These are phyloP conservation scores for Fusarium secorum DNA, from an alignment of 2,329 filamentous ascomycete species.

Conservation along the genomic window DNA sequence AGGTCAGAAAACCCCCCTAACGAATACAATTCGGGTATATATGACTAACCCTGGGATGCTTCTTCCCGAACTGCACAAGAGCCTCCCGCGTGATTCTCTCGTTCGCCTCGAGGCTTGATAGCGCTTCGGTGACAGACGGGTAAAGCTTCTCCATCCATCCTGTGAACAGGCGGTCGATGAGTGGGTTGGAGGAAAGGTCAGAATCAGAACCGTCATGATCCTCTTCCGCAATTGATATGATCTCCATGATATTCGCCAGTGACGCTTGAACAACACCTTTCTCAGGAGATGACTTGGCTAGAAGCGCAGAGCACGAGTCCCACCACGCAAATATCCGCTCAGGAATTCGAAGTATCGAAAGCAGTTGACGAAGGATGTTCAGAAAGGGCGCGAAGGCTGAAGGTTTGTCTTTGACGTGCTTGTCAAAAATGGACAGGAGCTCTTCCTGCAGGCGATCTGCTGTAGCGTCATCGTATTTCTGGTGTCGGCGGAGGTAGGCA, in stretches of 20 bases:
- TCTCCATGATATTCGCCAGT: constrained; percentile 68
- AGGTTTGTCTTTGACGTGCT: constrained; percentile 64
- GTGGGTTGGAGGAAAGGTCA: constrained; percentile 55
- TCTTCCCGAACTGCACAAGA: constrained; percentile 70
- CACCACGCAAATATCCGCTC: constrained; percentile 76
- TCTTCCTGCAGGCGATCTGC: constrained; percentile 79
- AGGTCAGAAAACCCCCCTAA: neutral
- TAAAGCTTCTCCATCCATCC: constrained; percentile 64
- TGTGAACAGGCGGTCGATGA: constrained; percentile 64
- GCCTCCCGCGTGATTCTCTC: constrained; percentile 60
- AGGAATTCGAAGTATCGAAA: constrained; percentile 69
- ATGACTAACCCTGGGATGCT: constrained; percentile 63
- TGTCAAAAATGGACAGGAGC: constrained; percentile 71
- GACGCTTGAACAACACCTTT: constrained; percentile 71
- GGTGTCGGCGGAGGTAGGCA: constrained; percentile 72
- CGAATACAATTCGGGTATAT: neutral
- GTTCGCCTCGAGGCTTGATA: constrained; percentile 52
- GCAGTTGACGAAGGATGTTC: constrained; percentile 68
- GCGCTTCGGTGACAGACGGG: constrained; percentile 48
- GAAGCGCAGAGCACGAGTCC: constrained; percentile 54
- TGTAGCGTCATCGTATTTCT: constrained; percentile 71
- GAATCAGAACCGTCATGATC: constrained; percentile 55
- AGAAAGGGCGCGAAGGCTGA: constrained; percentile 73
- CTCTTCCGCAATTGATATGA: constrained; percentile 69
- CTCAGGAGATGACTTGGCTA: constrained; percentile 64